Evolutionary conservation across 352 stramenopile species (phyloP), one percentile per base, ranked within the genome.

Genomic region (Nothophytophthora sp.): DNA sequence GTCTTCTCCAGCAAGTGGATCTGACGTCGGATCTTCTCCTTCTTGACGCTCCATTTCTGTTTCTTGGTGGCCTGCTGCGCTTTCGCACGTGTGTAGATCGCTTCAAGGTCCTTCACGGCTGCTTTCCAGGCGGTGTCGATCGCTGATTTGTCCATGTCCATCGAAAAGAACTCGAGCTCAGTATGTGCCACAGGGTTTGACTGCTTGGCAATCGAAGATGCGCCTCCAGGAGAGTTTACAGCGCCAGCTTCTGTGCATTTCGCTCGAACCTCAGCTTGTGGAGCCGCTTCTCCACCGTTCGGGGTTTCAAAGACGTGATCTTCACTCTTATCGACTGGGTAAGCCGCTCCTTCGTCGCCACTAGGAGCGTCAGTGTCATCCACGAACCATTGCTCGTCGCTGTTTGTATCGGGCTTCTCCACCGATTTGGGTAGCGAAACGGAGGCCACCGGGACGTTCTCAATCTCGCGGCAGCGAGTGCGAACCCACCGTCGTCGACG

Each of bases 1-100:
- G 70, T 84, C 41, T 86, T 89, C 52, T 91, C 80, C 8, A 91
- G 45, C 40, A 88, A 32, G 43, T 77, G 58, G 16, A 91, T 91
- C 50, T 91, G 80, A 28, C 79, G 74, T 38, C 70, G 63, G 36
- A 91, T 59, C 27, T 86, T 88, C 13, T 81, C 77, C 11, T 86
- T 85, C 41, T 86, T 84, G 12, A 88, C 41, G 16, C 37, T 22
- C 75, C 77, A 89, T 9, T 65, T 63, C 29, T 83, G 70, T 33
- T 78, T 81, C 20, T 61, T 74, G 19, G 73, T 66, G 0, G 44
- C 28, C 25, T 55, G 61, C 34, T 82, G 70, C 32, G 56, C 66
- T 51, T 84, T 86, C 18, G 71, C 60, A 9, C 66, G 36, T 2
- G 52, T 59, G 40, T 89, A 87, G 1, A 89, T 57, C 10, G 53